Evolutionary conservation across 257 asterid species (phyloP).

Genomic region (Salvia miltiorrhiza): DNA sequence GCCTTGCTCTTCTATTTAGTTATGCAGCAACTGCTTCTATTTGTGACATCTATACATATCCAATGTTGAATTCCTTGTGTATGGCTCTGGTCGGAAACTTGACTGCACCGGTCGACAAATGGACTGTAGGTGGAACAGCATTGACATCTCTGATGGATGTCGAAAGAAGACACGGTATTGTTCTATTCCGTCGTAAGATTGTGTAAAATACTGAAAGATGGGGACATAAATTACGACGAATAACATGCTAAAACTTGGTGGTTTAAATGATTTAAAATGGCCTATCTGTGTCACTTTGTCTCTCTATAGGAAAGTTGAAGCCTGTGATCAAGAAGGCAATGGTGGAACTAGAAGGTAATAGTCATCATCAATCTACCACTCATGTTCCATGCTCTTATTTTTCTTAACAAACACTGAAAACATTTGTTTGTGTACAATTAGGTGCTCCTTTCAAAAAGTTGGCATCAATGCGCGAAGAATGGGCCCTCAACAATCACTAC

Average conservation of each 20-base stretch:
- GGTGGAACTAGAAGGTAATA: conserved; percentile 83
- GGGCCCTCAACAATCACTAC: conserved; percentile 76
- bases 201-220: too few species aligned
- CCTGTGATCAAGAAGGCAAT: conserved; percentile 91
- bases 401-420: not conserved
- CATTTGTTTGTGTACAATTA: conserved; percentile 16
- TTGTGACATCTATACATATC: not conserved
- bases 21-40: not conserved
- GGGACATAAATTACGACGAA: not conserved
- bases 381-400: not conserved
- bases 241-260: not conserved
- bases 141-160: conserved; percentile 81
- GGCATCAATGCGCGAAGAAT: conserved; percentile 72
- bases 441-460: conserved; percentile 88
- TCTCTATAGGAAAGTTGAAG: conserved; percentile 65
- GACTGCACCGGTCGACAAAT: conserved; percentile 62
- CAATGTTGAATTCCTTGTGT: not conserved
- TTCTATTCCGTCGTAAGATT: too few species aligned
- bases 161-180: conserved; percentile 78
- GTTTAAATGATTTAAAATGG: too few species aligned
- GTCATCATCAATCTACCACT: not conserved
- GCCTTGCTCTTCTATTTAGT: not conserved
- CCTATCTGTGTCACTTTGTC: not conserved
- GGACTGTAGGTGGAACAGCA: conserved; percentile 90
- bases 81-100: conserved; percentile 67